Percentiles rank a stretch among this genome's conserved stretches.
phyloP scores from a whole-genome alignment of 2,329 filamentous ascomycete species.

The Corinectria fuckeliana region DNA sequence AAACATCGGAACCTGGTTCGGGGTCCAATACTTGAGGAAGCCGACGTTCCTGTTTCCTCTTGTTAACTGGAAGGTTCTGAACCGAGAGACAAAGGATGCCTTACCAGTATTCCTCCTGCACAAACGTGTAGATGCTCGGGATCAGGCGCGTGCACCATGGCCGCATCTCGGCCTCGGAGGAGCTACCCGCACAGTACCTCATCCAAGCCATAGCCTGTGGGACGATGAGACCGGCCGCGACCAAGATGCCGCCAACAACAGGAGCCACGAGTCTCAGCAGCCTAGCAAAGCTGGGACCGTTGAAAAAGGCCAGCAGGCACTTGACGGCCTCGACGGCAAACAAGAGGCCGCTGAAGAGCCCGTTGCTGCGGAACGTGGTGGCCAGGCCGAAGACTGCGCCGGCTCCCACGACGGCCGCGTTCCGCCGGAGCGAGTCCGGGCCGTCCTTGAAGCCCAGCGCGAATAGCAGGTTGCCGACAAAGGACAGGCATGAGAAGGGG shows the following conservation, averaged over 20 bases:
- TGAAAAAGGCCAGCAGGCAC: constrained; percentile 36
- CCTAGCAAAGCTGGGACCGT: constrained; percentile 42
- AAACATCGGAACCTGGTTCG: constrained; percentile 87
- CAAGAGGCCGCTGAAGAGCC: constrained; percentile 78
- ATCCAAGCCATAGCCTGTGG: constrained; percentile 80
- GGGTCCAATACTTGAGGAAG: constrained; percentile 88
- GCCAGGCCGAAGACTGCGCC: constrained; percentile 75
- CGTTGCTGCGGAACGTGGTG: constrained; percentile 82
- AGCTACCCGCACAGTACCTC: constrained; percentile 64
- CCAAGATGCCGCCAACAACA: constrained; percentile 69
- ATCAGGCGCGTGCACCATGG: constrained; percentile 78
- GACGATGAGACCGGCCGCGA: constrained; percentile 70
- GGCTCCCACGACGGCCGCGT: constrained; percentile 63
- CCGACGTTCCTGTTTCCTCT: constrained; percentile 74
- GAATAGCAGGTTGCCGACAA: constrained; percentile 76
- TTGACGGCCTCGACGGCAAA: constrained; percentile 69
- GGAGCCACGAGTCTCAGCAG: constrained; percentile 63
- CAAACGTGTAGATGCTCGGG: constrained; percentile 90
- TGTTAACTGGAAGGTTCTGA: constrained; percentile 27
- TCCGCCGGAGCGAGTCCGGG: constrained; percentile 41
- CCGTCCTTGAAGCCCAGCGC: constrained; percentile 51
- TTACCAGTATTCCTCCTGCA: constrained; percentile 91
- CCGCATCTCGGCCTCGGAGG: constrained; percentile 48
- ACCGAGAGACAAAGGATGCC: constrained; percentile 37
- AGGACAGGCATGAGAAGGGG: constrained; percentile 77